phyloP scores from a whole-genome alignment of 768 basidiomycete genomes.

The Infundibulicybe gibba region DNA sequence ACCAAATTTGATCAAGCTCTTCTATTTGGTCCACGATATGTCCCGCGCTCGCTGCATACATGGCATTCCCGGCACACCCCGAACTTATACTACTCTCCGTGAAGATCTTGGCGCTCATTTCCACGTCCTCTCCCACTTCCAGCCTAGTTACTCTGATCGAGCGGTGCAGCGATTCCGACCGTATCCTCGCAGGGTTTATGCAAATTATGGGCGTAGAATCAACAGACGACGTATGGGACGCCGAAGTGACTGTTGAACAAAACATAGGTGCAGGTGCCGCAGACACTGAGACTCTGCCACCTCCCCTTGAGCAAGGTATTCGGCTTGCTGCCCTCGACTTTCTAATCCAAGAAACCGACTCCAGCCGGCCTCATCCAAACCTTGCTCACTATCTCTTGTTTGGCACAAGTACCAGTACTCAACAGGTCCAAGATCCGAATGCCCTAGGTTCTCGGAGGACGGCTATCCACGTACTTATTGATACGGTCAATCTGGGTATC shows the following conservation, averaged over 20 bases:
- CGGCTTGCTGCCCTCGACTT: slow-evolving; percentile 77
- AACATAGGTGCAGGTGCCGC: slow-evolving; percentile 74
- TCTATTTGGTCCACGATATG: slow-evolving; percentile 63
- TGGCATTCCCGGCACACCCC: slow-evolving; percentile 64
- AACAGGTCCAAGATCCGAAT: slow-evolving; percentile 75
- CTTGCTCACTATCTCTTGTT: slow-evolving; percentile 87
- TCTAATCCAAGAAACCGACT: slow-evolving; percentile 72
- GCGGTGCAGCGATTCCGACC: slow-evolving; percentile 78
- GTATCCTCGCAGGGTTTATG: slow-evolving; percentile 79
- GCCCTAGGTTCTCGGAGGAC: slow-evolving; percentile 68
- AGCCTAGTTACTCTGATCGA: slow-evolving; percentile 78
- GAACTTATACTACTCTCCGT: slow-evolving; percentile 76
- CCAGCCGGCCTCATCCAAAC: slow-evolving; percentile 66
- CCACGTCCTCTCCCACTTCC: slow-evolving; percentile 62
- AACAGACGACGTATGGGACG: slow-evolving; percentile 52
- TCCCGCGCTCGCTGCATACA: slow-evolving; percentile 84
- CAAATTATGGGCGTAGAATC: slow-evolving; percentile 61
- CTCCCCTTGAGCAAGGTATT: slow-evolving; percentile 62
- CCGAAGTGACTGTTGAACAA: slow-evolving; percentile 59
- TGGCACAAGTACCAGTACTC: slow-evolving; percentile 53
- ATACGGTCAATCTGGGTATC: slow-evolving; percentile 70
- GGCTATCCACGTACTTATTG: slow-evolving; percentile 78
- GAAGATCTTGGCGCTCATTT: slow-evolving; percentile 69
- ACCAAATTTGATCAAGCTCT: slow-evolving; percentile 73
- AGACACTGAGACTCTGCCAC: slow-evolving; percentile 37